Base-by-base conservation (phyloP, 2,329 filamentous ascomycete genomes). In the Fonsecaea erecta region DNA sequence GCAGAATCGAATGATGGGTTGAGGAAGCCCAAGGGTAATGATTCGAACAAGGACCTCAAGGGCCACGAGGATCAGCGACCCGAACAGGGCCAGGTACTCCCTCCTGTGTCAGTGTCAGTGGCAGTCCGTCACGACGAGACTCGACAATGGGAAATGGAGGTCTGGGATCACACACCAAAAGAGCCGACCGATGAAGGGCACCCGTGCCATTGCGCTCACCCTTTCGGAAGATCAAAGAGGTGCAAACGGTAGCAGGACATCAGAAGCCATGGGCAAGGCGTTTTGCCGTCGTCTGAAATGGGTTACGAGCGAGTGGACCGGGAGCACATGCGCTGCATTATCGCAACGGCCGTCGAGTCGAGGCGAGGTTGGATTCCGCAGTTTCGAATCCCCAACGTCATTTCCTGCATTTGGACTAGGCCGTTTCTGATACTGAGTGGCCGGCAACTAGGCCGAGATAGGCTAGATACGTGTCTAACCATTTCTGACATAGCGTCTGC, bases 21-120 rank as follows among this genome's bases (percentile, higher is more conserved):
- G 85, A 28, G 90, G 95, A 48, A 99, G 85, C 37, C 92, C 91
- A 67, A 97, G 85, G 1, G 95, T 98, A 68, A 97, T 86, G 64
- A 96, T 82, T 72, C 94, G 88, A 73, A 97, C 90, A 66, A 96
- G 74, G 63, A 88, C 88, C 78, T 99, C 95, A 70, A 97, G 84
- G 53, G 87, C 84, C 64, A 98, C 89, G 40, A 99, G 85, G 59
- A 92, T 74, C 73, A 98, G 90, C 7, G 94, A 98, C 62, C 88
- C 88, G 53, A 95, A 79, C 51, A 99, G 86, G 43, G 93, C 92
- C 68, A 96, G 79, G 80, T 98, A 98, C 81, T 99, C 93, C 78
- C 85, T 85, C 77, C 90, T 93, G 66, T n/a, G n/a, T n/a, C n/a
- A n/a, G n/a, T n/a, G 32, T 63, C 43, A 46, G 52, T 24, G n/a